Base-by-base conservation (phyloP, 768 basidiomycete genomes). In the Trametes villosa region DNA sequence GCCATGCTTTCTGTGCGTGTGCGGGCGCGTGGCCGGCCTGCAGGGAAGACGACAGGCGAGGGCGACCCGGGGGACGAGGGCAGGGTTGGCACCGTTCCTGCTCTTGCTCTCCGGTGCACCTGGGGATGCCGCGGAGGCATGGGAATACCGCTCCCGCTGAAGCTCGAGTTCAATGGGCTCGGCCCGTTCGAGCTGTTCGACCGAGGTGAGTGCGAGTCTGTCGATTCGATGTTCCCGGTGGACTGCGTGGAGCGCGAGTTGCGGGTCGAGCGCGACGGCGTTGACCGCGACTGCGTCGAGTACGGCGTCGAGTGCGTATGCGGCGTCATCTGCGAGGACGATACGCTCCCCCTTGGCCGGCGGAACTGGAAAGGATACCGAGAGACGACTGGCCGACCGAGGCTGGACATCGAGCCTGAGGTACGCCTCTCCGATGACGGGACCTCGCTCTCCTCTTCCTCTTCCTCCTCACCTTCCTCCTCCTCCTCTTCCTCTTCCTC, bases 391-490 rank as follows among this genome's bases (percentile, higher is more conserved):
- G 91, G 92, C 24, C 89, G 87, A 3, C 92, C 92, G 6, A 94
- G 82, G 62, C 88, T 91, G 3, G 92, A 94, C 86, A 94, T 86
- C 9, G 92, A 94, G 20, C 86, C 89, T 0, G 91, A 91, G 5
- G 84, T 88, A 18, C 86, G 81, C 41, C 84, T 58, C 33, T 61
- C 85, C 4, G 86, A 82, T 0, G 87, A 86, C 30, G 71, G 75
- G 41, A 78, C 79, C 45, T 80, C 81, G 52, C 76, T 77, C 42
- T 75, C 76, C 41, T 72, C 75, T 5, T 40, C 63, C 24, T 75
- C 78, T 24, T 72, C 76, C 15, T 67, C 74, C 2, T 64, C 75
- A 13, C 70, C 76, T n/a, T n/a, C n/a, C n/a, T n/a, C n/a, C n/a
- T n/a, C n/a, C n/a, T n/a, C n/a, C n/a, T n/a, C n/a, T n/a, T n/a